These are phyloP conservation scores for Gryganskiella cystojenkinii DNA, from an alignment of 192 early-diverging fungal genomes.

Conservation along the genomic window DNA sequence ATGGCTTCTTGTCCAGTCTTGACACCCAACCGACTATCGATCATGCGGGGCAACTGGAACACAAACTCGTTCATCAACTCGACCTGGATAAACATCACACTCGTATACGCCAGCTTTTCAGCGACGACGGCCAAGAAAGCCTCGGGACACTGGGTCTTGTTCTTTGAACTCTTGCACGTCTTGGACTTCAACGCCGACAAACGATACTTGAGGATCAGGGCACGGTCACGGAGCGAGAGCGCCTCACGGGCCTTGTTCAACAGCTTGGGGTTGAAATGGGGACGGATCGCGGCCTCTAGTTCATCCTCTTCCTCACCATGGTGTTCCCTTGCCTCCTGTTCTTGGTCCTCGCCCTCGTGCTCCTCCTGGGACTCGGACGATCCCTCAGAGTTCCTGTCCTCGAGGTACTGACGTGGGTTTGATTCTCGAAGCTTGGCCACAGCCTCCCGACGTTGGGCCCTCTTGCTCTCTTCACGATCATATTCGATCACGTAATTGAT, in stretches of 20 bases:
- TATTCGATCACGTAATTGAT: slow-evolving; percentile 80
- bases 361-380: background rate
- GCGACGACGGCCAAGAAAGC: slow-evolving; percentile 91
- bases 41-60: slow-evolving; percentile 96
- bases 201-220: slow-evolving; percentile 82
- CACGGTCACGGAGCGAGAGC: slow-evolving; percentile 79
- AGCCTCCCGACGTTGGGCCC: slow-evolving; percentile 35
- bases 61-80: slow-evolving; percentile 98
- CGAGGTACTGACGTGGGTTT: slow-evolving; percentile 15
- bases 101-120: slow-evolving; percentile 94
- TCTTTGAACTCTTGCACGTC: slow-evolving; percentile 82
- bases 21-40: slow-evolving; percentile 93
- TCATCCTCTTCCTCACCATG: slow-evolving; percentile 54
- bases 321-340: slow-evolving; percentile 5
- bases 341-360: slow-evolving; percentile 3
- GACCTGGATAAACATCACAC: slow-evolving; percentile 98
- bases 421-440: slow-evolving; percentile 32
- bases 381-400: slow-evolving; percentile 5
- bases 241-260: slow-evolving; percentile 84
- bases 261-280: slow-evolving; percentile 77
- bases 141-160: slow-evolving; percentile 95
- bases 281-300: slow-evolving; percentile 63
- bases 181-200: slow-evolving; percentile 83
- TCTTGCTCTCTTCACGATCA: slow-evolving; percentile 69
- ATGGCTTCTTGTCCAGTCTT: slow-evolving; percentile 84